A percentile compares a stretch with the other conserved stretches of the same genome.
These are phyloP conservation scores for Pistacia vera DNA, from an alignment of 345 rosid species.

Conservation along the genomic window DNA sequence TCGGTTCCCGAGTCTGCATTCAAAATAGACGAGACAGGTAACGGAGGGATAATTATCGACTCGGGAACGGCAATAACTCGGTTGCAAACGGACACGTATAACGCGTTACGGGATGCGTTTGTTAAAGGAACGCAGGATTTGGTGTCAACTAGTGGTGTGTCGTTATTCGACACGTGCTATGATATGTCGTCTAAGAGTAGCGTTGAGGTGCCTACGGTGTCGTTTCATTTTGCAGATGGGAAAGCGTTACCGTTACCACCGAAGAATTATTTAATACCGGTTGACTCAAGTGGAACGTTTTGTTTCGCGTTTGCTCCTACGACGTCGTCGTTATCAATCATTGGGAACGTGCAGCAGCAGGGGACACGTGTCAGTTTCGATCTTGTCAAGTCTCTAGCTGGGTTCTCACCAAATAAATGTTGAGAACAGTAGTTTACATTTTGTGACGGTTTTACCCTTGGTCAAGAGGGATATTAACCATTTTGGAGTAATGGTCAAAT, in stretches of 20 bases:
- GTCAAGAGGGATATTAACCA: background rate
- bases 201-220: conserved; percentile 78
- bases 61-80: conserved; percentile 93
- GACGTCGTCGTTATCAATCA: conserved; percentile 58
- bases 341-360: conserved; percentile 91
- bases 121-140: conserved; percentile 45
- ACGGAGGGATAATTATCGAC: conserved; percentile 85
- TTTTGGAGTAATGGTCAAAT: no score
- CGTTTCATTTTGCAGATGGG: conserved; percentile 64
- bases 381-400: conserved; percentile 49
- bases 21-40: conserved; percentile 62
- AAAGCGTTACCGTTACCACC: conserved; percentile 63
- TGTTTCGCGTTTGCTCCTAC: conserved; percentile 92
- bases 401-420: conserved; percentile 59
- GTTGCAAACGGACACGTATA: conserved; percentile 55
- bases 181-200: conserved; percentile 54
- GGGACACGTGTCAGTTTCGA: conserved; percentile 89
- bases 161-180: conserved; percentile 92
- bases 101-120: conserved; percentile 65
- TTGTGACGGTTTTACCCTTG: background rate
- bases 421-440: conserved; percentile 8
- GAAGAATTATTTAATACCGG: conserved; percentile 85
- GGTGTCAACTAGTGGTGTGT: conserved; percentile 40
- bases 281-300: conserved; percentile 77
- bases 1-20: conserved; percentile 54